Percentiles rank a stretch among this genome's conserved stretches.
Conservation (phyloP, 257 asterid genomes). For the Misopates orontium region DNA sequence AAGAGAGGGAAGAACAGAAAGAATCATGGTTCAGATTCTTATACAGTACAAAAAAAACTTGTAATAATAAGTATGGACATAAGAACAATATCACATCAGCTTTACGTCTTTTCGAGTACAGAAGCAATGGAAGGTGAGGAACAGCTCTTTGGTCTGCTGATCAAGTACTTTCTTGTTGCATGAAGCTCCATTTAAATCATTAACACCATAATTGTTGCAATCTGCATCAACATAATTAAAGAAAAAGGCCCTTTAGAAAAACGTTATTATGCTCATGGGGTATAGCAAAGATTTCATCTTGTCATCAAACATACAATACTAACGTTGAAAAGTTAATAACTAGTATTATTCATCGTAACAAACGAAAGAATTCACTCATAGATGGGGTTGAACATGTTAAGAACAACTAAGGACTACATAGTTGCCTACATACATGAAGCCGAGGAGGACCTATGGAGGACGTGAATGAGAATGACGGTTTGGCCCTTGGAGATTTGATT, state of each 20-base stretch:
- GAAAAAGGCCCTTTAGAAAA: not conserved
- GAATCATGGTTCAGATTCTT: too few relatives aligned
- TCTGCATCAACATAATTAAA: slow-evolving; percentile 38
- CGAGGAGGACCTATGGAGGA: slow-evolving; percentile 33
- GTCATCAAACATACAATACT: not conserved
- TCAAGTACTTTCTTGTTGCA: slow-evolving; percentile 41
- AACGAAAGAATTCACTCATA: not conserved
- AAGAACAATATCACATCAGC: slow-evolving; percentile 1
- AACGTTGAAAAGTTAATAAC: not conserved
- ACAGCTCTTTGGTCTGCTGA: slow-evolving; percentile 55
- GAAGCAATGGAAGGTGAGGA: slow-evolving; percentile 74
- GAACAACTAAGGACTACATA: not conserved
- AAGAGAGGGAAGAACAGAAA: not conserved
- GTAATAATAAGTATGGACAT: not conserved
- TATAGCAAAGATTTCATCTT: not conserved
- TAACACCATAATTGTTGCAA: slow-evolving; percentile 30
- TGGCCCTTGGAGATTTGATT: slow-evolving; percentile 72
- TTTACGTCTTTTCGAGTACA: slow-evolving; percentile 80
- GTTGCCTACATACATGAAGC: slow-evolving; percentile 43
- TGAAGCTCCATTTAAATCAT: slow-evolving; percentile 35
- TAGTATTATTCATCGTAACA: not conserved
- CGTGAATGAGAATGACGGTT: slow-evolving; percentile 81
- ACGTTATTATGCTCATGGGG: not conserved
- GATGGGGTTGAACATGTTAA: not conserved
- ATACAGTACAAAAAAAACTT: not conserved